A percentile compares a stretch with the other conserved stretches of the same genome.
Evolutionary conservation across 805 yeast species (phyloP).

Genomic region (Candida ulmi): DNA sequence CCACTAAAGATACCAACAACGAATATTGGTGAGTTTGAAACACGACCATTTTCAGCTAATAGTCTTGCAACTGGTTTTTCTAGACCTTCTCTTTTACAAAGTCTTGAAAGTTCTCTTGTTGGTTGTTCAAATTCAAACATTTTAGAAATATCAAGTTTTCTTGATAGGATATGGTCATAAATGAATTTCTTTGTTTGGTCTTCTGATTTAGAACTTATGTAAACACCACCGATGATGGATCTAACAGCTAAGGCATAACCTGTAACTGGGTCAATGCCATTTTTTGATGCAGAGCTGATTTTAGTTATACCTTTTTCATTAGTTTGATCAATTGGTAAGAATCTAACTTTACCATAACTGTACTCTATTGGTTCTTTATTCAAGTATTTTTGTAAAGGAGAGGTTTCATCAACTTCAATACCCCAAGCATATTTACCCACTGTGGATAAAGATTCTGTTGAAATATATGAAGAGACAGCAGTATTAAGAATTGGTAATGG

Average conservation of each 20-base stretch:
- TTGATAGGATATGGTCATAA: slow-evolving; percentile 68
- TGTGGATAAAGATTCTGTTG: slow-evolving; percentile 56
- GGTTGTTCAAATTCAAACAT: slow-evolving; percentile 84
- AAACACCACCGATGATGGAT: slow-evolving; percentile 77
- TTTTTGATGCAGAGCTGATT: slow-evolving; percentile 28
- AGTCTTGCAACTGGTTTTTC: slow-evolving; percentile 74
- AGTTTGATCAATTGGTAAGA: slow-evolving; percentile 25
- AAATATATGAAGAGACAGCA: slow-evolving; percentile 72
- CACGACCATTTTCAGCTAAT: slow-evolving; percentile 90
- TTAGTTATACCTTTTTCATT: slow-evolving; percentile 47
- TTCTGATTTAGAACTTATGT: slow-evolving; percentile 61
- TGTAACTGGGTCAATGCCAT: slow-evolving; percentile 22
- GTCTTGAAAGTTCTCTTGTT: slow-evolving; percentile 70
- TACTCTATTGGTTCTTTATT: slow-evolving; percentile 63
- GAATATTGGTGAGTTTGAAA: slow-evolving; percentile 74
- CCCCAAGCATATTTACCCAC: slow-evolving; percentile 80
- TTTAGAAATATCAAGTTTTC: slow-evolving; percentile 67
- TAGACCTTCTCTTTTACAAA: slow-evolving; percentile 72
- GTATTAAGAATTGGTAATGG: slow-evolving; percentile 75
- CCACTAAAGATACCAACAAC: slow-evolving; percentile 92
- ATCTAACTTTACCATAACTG: slow-evolving; percentile 67
- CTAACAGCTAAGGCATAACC: slow-evolving; percentile 66
- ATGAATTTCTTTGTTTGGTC: slow-evolving; percentile 61
- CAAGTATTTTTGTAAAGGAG: slow-evolving; percentile 60
- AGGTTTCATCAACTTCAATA: slow-evolving; percentile 65